phyloP scores from a whole-genome alignment of 805 yeast genomes.

The Metschnikowia colocasiae region DNA sequence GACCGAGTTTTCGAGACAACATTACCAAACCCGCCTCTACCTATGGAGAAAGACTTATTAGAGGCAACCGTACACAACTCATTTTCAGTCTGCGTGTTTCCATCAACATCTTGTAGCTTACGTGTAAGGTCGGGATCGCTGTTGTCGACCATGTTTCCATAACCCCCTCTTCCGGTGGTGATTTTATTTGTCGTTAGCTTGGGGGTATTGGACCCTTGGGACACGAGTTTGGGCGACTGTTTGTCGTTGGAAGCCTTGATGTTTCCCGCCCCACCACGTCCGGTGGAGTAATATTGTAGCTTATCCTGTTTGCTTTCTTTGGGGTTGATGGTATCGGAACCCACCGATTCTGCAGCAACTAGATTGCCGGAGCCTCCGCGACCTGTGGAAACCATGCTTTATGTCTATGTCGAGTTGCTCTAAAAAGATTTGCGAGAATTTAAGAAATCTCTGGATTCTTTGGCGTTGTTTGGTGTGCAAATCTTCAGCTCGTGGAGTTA shows the following conservation, averaged over 20 bases:
- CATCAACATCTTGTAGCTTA: slow-evolving; percentile 64
- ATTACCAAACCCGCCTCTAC: slow-evolving; percentile 68
- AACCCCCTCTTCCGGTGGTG: slow-evolving; percentile 77
- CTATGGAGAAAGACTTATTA: slow-evolving; percentile 47
- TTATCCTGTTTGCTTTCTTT: slow-evolving; percentile 22
- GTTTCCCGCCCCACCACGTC: slow-evolving; percentile 79
- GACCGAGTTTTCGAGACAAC: slow-evolving; percentile 38
- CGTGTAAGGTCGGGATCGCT: slow-evolving; percentile 56
- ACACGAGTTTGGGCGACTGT: slow-evolving; percentile 51
- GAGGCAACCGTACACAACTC: slow-evolving; percentile 44
- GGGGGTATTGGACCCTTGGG: slow-evolving; percentile 62
- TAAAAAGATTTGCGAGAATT: background rate
- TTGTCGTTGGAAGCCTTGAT: slow-evolving; percentile 42
- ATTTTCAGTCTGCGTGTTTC: slow-evolving; percentile 19
- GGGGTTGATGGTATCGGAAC: slow-evolving; percentile 7
- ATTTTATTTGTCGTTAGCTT: slow-evolving; percentile 50
- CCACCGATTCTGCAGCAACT: slow-evolving; percentile 10
- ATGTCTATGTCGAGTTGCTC: background rate
- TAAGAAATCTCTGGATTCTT: background rate
- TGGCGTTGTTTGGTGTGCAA: background rate
- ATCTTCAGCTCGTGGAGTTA: background rate
- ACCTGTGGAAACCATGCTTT: slow-evolving; percentile 28
- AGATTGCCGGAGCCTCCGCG: slow-evolving; percentile 41
- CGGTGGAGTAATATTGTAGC: slow-evolving; percentile 54
- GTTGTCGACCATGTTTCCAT: slow-evolving; percentile 69